phyloP scores from a whole-genome alignment of 768 basidiomycete genomes.

The Chalciporus sphaerocephalus region DNA sequence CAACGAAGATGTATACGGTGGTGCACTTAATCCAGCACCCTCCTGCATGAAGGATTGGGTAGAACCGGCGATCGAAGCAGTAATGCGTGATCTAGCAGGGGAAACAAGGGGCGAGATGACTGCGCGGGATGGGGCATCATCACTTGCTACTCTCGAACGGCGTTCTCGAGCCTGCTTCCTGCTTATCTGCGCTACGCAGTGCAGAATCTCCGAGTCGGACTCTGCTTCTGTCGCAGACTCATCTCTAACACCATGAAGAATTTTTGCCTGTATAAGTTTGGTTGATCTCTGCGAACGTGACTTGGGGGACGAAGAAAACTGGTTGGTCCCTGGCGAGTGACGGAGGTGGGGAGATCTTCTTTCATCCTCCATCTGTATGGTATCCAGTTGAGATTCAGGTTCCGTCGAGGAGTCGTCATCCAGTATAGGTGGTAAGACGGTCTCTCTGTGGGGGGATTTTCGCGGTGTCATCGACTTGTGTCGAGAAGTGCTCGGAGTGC shows the following conservation, averaged over 20 bases:
- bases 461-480: not conserved
- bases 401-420: constrained; percentile 31
- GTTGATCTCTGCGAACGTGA: not conserved
- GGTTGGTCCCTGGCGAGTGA: not conserved
- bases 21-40: constrained; percentile 4
- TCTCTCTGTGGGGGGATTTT: not conserved
- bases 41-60: constrained; percentile 7
- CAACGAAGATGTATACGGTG: not conserved
- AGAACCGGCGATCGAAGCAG: not conserved
- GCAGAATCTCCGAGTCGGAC: constrained; percentile 27
- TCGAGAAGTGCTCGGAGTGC: not conserved
- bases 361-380: constrained; percentile 9
- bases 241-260: constrained; percentile 9
- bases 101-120: constrained; percentile 28
- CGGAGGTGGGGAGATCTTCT: not conserved
- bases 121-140: constrained; percentile 6
- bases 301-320: not conserved
- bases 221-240: constrained; percentile 33
- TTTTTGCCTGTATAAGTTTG: not conserved
- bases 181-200: constrained; percentile 17
- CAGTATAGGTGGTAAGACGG: constrained; percentile 1
- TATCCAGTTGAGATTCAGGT: constrained; percentile 25
- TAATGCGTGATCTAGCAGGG: constrained; percentile 19
- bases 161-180: constrained; percentile 3
- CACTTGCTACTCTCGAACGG: constrained; percentile 2